These are phyloP conservation scores for Penicillium sp. DNA, from an alignment of 2,329 filamentous ascomycete species.

Conservation along the genomic window DNA sequence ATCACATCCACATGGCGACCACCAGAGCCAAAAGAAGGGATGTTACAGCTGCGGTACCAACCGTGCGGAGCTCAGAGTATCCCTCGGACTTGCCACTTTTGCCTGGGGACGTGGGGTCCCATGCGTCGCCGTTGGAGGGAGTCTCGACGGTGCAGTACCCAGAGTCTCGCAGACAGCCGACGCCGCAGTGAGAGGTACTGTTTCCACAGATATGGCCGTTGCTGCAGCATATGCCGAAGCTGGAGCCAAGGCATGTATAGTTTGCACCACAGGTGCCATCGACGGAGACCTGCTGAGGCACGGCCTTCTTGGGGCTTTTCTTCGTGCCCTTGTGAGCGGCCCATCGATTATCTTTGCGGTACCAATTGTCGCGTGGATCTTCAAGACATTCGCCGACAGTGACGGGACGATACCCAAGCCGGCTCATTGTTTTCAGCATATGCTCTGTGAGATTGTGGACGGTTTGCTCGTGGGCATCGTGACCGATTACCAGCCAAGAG, in stretches of 20 bases:
- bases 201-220: constrained; percentile 30
- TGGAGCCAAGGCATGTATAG: constrained; percentile 34
- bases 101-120: constrained; percentile 12
- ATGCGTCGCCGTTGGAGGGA: constrained; percentile 20
- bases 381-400: constrained; percentile 44
- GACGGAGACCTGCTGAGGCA: constrained; percentile 19
- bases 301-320: constrained; percentile 18
- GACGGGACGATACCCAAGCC: constrained; percentile 35
- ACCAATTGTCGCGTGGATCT: constrained; percentile 40
- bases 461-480: constrained; percentile 43
- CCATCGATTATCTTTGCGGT: constrained; percentile 36
- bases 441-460: constrained; percentile 42
- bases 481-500: constrained; percentile 41
- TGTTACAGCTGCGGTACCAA: constrained; percentile 19
- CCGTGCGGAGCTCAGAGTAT: constrained; percentile 13
- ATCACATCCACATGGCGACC: constrained; percentile 22
- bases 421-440: constrained; percentile 33
- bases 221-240: constrained; percentile 34
- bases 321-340: constrained; percentile 12
- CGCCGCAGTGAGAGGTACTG: constrained; percentile 28
- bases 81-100: constrained; percentile 17
- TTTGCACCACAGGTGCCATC: constrained; percentile 36
- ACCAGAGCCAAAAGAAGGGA: constrained; percentile 21
- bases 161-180: constrained; percentile 29
- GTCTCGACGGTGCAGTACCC: constrained; percentile 27